These are phyloP conservation scores for Gamsiella multidivaricata DNA, from an alignment of 192 early-diverging fungal genomes.

Conservation along the genomic window DNA sequence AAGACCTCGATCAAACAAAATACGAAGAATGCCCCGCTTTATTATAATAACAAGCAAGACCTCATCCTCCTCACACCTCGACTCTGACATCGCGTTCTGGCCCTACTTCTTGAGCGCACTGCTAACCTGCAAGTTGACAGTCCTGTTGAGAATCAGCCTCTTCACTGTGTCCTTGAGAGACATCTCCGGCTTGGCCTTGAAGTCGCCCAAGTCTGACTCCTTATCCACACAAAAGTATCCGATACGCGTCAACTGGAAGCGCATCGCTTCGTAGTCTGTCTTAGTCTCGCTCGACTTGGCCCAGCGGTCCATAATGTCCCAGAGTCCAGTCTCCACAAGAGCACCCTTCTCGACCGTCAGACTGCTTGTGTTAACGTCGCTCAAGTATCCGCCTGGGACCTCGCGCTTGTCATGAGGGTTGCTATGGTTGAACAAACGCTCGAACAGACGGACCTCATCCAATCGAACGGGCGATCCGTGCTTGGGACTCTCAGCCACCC, in stretches of 20 bases:
- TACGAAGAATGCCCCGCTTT: too few relatives aligned
- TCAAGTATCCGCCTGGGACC: conserved; percentile 91
- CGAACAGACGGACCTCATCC: conserved; percentile 87
- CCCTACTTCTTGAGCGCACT: conserved; percentile 44
- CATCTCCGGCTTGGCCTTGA: conserved; percentile 57
- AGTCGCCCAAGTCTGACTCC: conserved; percentile 80
- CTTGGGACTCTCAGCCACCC: conserved; percentile 90
- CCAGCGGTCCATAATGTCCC: conserved; percentile 69
- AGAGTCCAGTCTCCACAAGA: conserved; percentile 86
- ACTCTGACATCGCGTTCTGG: background rate
- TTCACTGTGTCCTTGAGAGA: conserved; percentile 44
- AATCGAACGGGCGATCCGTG: conserved; percentile 86
- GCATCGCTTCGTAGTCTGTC: conserved; percentile 78
- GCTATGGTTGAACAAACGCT: conserved; percentile 88
- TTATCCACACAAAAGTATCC: conserved; percentile 99
- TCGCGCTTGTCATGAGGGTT: conserved; percentile 84
- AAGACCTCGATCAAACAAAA: too few relatives aligned
- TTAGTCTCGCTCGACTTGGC: conserved; percentile 66
- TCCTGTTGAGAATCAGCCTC: conserved; percentile 44
- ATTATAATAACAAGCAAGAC: too few relatives aligned
- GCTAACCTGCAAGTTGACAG: conserved; percentile 45
- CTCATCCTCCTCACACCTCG: too few relatives aligned
- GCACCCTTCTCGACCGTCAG: conserved; percentile 76
- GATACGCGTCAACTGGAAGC: conserved; percentile 94
- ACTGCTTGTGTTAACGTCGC: conserved; percentile 87